These are phyloP conservation scores for Fusarium subglutinans DNA, from an alignment of 2,329 filamentous ascomycete genomes.

Conservation along the genomic window DNA sequence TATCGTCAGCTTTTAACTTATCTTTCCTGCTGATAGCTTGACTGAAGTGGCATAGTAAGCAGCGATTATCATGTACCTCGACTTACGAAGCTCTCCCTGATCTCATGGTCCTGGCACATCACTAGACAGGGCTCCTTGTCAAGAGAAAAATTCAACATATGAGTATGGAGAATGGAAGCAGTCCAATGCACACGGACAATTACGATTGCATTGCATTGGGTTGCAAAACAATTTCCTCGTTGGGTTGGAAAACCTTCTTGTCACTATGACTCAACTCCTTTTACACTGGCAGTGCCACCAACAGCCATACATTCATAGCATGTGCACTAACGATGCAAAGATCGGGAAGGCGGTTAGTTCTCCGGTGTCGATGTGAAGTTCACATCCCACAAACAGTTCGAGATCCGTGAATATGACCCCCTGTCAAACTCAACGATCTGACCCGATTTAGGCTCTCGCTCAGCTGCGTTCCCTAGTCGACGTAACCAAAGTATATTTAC, in stretches of 20 bases:
- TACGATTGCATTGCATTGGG: background rate
- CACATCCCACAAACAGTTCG: background rate
- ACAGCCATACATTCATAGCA: background rate
- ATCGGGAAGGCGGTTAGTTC: constrained; percentile 6
- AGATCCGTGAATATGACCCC: constrained; percentile 13
- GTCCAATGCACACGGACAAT: background rate
- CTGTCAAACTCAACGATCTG: constrained; percentile 24
- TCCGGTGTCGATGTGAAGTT: background rate
- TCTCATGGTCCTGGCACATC: constrained; percentile 14
- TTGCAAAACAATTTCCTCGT: background rate
- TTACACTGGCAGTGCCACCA: background rate
- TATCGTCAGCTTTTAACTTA: background rate
- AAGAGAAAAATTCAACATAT: background rate
- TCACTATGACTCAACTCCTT: constrained; percentile 3
- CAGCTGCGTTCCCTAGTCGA: constrained; percentile 16
- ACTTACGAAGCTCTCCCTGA: constrained; percentile 25
- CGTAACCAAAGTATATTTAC: background rate
- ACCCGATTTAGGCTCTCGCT: constrained; percentile 24
- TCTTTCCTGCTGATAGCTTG: background rate
- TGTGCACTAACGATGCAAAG: constrained; percentile 12
- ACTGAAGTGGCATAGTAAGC: background rate
- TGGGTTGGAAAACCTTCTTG: background rate
- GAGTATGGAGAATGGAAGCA: background rate
- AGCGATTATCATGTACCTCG: constrained; percentile 14
- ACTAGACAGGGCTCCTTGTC: constrained; percentile 26